Conservation (phyloP, 306 rosid species). For the Luffa acutangula region DNA sequence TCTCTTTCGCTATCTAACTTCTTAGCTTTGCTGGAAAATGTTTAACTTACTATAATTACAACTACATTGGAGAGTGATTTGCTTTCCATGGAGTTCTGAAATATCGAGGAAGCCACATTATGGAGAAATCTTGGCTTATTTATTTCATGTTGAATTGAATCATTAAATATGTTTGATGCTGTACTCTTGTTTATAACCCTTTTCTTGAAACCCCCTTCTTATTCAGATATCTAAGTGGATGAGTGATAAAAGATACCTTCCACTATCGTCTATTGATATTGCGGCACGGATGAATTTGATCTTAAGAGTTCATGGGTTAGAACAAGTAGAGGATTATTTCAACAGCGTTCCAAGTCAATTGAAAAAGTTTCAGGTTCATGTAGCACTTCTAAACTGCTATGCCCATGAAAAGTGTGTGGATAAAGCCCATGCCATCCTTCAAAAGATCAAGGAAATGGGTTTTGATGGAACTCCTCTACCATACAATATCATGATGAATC, state of each 20-base stretch:
- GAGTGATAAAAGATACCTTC: not conserved
- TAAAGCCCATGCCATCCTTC: not conserved
- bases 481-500: constrained; percentile 8
- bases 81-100: not conserved
- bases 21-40: not conserved
- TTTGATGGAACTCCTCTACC: not conserved
- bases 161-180: not conserved
- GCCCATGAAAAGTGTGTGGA: not conserved
- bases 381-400: not conserved
- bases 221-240: constrained; percentile 4
- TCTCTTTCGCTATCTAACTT: not conserved
- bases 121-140: not conserved
- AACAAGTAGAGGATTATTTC: not conserved
- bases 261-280: not conserved
- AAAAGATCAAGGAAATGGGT: constrained; percentile 4
- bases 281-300: not conserved
- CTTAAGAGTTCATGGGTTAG: not conserved
- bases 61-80: not conserved
- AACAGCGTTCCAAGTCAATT: not conserved
- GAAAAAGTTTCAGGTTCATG: not conserved
- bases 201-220: not conserved
- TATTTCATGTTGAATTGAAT: not conserved
- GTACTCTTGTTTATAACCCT: not conserved
- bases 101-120: not conserved
- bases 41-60: not conserved